phyloP scores from a whole-genome alignment of 1,284 basidiomycete genomes.

The Farysia itapuensis region DNA sequence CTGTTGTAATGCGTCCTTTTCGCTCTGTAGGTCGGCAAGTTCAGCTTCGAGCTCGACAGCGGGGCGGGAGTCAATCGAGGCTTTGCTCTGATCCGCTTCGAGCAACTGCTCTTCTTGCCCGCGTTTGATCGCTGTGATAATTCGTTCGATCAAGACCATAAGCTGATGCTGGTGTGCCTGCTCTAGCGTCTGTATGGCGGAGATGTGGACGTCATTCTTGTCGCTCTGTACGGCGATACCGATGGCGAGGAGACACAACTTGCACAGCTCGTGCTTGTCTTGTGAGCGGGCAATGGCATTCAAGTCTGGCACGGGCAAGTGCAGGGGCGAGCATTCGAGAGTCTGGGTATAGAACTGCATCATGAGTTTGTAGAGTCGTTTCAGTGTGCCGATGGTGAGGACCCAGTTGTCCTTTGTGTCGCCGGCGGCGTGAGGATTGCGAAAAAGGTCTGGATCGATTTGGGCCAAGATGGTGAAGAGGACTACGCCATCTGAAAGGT shows the following conservation, averaged over 20 bases:
- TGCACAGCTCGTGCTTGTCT: constrained; percentile 69
- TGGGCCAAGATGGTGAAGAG: constrained; percentile 45
- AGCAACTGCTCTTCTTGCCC: constrained; percentile 18
- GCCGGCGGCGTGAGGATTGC: constrained; percentile 41
- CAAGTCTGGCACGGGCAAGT: constrained; percentile 41
- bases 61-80: not conserved
- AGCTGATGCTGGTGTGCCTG: constrained; percentile 76
- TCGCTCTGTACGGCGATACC: constrained; percentile 83
- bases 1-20: constrained; percentile 68
- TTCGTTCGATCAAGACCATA: constrained; percentile 68
- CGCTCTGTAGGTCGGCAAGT: constrained; percentile 10
- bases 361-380: constrained; percentile 80
- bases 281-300: constrained; percentile 72
- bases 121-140: constrained; percentile 28
- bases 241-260: constrained; percentile 80
- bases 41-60: constrained; percentile 71
- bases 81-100: not conserved
- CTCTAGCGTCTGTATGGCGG: constrained; percentile 76
- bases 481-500: constrained; percentile 45
- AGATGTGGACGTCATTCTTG: constrained; percentile 76
- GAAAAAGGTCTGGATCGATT: constrained; percentile 74
- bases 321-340: constrained; percentile 19
- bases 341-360: constrained; percentile 68
- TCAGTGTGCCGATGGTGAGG: constrained; percentile 77
- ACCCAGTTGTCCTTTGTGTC: constrained; percentile 77